Evolutionary conservation across 1,284 basidiomycete genomes (phyloP), one percentile per base, ranked within the genome.

Genomic region (Ceratobasidium sp.): DNA sequence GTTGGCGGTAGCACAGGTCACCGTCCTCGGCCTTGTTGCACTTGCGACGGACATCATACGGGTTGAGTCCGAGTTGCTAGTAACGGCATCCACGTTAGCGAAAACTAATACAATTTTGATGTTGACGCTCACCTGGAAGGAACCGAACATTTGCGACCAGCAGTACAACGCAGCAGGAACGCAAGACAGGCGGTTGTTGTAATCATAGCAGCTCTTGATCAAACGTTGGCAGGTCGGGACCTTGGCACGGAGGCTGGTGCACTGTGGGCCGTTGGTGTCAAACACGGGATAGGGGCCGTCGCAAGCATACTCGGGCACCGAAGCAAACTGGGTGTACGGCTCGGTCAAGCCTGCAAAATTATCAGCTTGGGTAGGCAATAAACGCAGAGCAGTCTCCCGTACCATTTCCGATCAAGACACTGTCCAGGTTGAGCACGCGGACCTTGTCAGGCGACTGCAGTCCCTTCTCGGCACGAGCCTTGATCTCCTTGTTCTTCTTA

Each of bases 301-400:
- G 75, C 94, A 96, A 22, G 86, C 87, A 76, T 89, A 96, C 73
- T 95, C 93, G 0, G 91, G 88, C 15, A 96, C 82, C 34, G 87
- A 84, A 13, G 82, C 88, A 79, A 90, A 86, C 75, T 94, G 92
- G 64, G 86, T 79, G 73, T 85, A 86, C 4, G 92, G 90, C 73
- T 95, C 89, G 0, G 93, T 94, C 42, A 89, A 79, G 22, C 71
- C 71, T 72, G 43, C 22, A 20, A 42, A 29, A 45, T n/a, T 6
- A 55, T 22, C 17, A 2, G 27, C 17, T 53, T 7, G 31, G 54
- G 1, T 20, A 31, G 50, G 35, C 29, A 13, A 42, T 5, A 25
- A n/a, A 6, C 34, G 0, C 17, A n/a, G 20, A 29, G 17, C 10
- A 53, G 12, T 12, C 7, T 8, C 25, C 20, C 34, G 8, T 52